Evolutionary conservation across 768 basidiomycete genomes (phyloP).

Genomic region (Podaxis pistillaris): DNA sequence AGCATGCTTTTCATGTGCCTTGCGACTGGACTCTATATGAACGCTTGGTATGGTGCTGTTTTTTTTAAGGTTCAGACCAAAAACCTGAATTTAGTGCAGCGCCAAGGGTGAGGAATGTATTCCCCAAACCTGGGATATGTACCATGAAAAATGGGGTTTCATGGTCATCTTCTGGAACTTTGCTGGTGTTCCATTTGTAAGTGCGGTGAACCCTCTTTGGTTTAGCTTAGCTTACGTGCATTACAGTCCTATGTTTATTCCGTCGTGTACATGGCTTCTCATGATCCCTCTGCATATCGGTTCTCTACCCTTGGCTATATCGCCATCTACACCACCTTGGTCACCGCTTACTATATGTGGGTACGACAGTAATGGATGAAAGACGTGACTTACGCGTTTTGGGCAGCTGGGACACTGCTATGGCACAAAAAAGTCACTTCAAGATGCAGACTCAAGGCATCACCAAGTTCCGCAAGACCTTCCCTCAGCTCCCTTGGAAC

Average conservation of each 20-base stretch:
- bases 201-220: conserved; percentile 24
- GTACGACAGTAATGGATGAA: conserved; percentile 23
- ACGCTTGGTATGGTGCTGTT: conserved; percentile 68
- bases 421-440: conserved; percentile 97
- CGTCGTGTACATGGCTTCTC: conserved; percentile 96
- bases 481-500: conserved; percentile 89
- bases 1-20: conserved; percentile 97
- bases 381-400: background rate
- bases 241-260: conserved; percentile 92
- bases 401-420: conserved; percentile 85
- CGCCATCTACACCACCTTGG: conserved; percentile 68
- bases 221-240: background rate
- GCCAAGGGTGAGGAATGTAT: conserved; percentile 94
- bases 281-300: conserved; percentile 81
- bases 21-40: conserved; percentile 95
- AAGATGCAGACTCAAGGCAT: conserved; percentile 96
- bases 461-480: conserved; percentile 80
- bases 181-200: conserved; percentile 87
- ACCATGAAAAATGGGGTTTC: conserved; percentile 98
- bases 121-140: conserved; percentile 99
- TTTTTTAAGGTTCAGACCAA: background rate
- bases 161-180: conserved; percentile 99
- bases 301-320: conserved; percentile 80
- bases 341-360: conserved; percentile 85
- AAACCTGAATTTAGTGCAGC: conserved; percentile 33